Conservation (phyloP, 139 green algal genomes). For the Chlorella sp. region DNA sequence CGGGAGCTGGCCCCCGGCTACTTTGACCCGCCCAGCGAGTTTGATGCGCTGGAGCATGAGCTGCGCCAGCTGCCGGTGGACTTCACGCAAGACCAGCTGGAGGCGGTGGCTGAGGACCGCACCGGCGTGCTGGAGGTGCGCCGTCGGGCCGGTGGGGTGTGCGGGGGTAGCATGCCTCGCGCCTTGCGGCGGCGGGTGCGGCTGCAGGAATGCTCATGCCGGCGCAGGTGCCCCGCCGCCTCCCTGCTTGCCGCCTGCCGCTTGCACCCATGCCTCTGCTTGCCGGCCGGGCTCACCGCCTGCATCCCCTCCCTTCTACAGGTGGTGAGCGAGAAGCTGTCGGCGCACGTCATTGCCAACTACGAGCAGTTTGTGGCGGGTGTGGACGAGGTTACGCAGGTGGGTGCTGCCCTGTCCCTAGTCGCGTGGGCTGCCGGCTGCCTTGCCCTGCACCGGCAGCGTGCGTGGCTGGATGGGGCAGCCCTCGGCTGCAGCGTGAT, state of each 20-base stretch:
- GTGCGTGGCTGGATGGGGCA: no score
- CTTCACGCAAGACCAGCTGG: slow-evolving; percentile 44
- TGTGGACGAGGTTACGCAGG: slow-evolving; percentile 38
- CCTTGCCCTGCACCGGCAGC: no score
- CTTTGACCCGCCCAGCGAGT: slow-evolving; percentile 21
- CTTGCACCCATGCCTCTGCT: background rate
- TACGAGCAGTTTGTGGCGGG: slow-evolving; percentile 54
- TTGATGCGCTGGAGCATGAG: slow-evolving; percentile 49
- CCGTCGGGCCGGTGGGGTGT: no score
- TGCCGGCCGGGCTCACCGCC: no score
- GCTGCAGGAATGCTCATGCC: no score
- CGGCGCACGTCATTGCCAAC: slow-evolving; percentile 52
- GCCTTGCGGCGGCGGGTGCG: no score
- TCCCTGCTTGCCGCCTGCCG: background rate
- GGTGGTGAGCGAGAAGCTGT: slow-evolving; percentile 57
- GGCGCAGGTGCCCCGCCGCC: no score
- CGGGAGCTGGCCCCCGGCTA: slow-evolving; percentile 20
- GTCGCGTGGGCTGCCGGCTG: no score
- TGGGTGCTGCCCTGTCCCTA: no score
- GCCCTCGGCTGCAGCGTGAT: no score
- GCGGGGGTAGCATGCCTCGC: no score
- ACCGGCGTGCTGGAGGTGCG: slow-evolving; percentile 52
- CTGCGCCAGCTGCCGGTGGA: slow-evolving; percentile 42
- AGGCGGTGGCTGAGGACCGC: slow-evolving; percentile 51
- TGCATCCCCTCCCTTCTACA: background rate